Conservation (phyloP, 257 asterid species). For the Forsythia suspensa region DNA sequence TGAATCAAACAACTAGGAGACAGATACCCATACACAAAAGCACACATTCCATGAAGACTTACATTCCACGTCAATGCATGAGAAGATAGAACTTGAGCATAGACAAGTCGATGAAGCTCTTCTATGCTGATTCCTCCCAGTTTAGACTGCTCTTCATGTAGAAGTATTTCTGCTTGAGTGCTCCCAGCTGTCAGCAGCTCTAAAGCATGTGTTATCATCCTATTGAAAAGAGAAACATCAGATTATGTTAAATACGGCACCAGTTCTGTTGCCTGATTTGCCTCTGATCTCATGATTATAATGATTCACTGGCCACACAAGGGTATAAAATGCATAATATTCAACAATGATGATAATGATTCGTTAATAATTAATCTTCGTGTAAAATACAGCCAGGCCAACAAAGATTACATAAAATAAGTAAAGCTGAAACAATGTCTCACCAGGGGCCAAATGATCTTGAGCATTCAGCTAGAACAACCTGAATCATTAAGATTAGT, state of each 20-base stretch:
- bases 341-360: neutral
- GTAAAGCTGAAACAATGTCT: constrained; percentile 25
- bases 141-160: constrained; percentile 61
- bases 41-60: constrained; percentile 29
- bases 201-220: constrained; percentile 88
- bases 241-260: constrained; percentile 13
- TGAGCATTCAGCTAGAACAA: constrained; percentile 87
- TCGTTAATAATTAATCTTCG: neutral
- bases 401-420: neutral
- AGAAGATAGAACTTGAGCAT: constrained; percentile 90
- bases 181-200: constrained; percentile 91
- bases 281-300: neutral
- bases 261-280: constrained; percentile 6
- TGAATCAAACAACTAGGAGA: constrained; percentile 18
- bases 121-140: constrained; percentile 87
- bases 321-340: constrained; percentile 11
- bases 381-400: neutral
- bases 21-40: constrained; percentile 1
- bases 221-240: constrained; percentile 32
- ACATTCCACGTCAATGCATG: constrained; percentile 96
- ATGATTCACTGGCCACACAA: constrained; percentile 18
- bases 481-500: constrained; percentile 50
- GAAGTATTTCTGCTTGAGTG: constrained; percentile 65
- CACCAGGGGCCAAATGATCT: constrained; percentile 98
- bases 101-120: constrained; percentile 83